Conservation (phyloP, 805 yeast genomes). For the Blastobotrys parvus region DNA sequence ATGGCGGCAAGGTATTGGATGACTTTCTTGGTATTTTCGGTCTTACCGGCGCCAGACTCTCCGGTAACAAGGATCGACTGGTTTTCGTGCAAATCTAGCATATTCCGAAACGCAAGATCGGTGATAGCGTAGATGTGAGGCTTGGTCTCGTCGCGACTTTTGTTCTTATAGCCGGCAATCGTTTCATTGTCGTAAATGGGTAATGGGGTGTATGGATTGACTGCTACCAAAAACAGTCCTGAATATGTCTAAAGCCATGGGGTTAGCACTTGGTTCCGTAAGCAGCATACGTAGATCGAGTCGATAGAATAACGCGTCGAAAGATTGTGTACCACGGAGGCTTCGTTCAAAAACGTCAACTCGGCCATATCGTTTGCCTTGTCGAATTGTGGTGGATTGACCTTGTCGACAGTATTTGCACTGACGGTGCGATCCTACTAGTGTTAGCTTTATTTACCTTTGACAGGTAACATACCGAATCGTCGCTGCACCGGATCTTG, state of each 20-base stretch:
- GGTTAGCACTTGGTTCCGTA: no score
- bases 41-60: slow-evolving; percentile 98
- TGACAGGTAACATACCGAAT: slow-evolving; percentile 21
- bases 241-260: slow-evolving; percentile 80
- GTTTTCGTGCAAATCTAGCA: slow-evolving; percentile 59
- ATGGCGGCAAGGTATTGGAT: slow-evolving; percentile 84
- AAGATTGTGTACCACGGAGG: slow-evolving; percentile 85
- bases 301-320: slow-evolving; percentile 69
- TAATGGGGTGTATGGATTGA: slow-evolving; percentile 78
- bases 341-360: slow-evolving; percentile 86
- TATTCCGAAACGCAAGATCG: slow-evolving; percentile 73
- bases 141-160: slow-evolving; percentile 37
- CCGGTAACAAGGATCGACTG: slow-evolving; percentile 97
- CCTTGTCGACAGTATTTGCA: slow-evolving; percentile 44
- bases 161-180: slow-evolving; percentile 47
- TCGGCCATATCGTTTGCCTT: slow-evolving; percentile 94
- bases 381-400: slow-evolving; percentile 86
- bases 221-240: slow-evolving; percentile 89
- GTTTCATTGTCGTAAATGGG: slow-evolving; percentile 60
- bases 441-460: slow-evolving; percentile 13
- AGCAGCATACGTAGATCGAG: slow-evolving; percentile 37
- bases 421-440: slow-evolving; percentile 33
- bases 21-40: slow-evolving; percentile 93
- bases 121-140: slow-evolving; percentile 93
- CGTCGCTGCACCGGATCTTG: slow-evolving; percentile 35